phyloP scores from a whole-genome alignment of 768 basidiomycete species.

The Cystobasidium ongulense region DNA sequence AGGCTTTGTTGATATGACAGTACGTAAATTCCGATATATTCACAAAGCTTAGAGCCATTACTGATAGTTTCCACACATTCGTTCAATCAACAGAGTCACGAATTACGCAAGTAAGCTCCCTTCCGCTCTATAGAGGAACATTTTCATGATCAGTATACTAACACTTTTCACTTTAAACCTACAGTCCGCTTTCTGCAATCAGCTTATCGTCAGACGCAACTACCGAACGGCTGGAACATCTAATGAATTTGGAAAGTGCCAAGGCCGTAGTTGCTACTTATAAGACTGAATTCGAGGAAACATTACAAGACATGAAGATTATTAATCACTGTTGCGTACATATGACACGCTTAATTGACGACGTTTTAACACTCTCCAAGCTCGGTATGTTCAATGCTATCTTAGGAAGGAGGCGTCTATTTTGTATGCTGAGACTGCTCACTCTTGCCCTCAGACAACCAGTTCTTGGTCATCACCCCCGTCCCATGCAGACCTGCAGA shows the following conservation, averaged over 20 bases:
- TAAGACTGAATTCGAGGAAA: conserved; percentile 15
- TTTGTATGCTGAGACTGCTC: neutral
- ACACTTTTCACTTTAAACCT: neutral
- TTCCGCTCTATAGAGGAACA: neutral
- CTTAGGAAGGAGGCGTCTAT: neutral
- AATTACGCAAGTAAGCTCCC: neutral
- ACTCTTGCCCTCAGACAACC: neutral
- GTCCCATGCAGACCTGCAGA: conserved; percentile 18
- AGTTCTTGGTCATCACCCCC: conserved; percentile 24
- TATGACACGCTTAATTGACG: conserved; percentile 27
- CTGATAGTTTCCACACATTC: neutral
- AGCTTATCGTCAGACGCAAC: conserved; percentile 17
- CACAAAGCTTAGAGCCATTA: neutral
- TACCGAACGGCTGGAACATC: conserved; percentile 10
- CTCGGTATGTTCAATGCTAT: neutral
- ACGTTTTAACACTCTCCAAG: conserved; percentile 18
- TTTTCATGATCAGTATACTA: neutral
- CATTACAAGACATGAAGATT: conserved; percentile 24
- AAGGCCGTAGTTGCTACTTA: neutral
- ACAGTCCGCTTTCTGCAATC: conserved; percentile 24
- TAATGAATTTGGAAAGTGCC: neutral
- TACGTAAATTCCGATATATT: neutral
- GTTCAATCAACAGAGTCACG: conserved; percentile 1
- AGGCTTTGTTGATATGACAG: conserved; percentile 27
- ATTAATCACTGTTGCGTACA: conserved; percentile 27